A percentile compares a stretch with the other conserved stretches of the same genome.
These are phyloP conservation scores for Phytophthora sansomeana DNA, from an alignment of 352 stramenopile species.

Conservation along the genomic window DNA sequence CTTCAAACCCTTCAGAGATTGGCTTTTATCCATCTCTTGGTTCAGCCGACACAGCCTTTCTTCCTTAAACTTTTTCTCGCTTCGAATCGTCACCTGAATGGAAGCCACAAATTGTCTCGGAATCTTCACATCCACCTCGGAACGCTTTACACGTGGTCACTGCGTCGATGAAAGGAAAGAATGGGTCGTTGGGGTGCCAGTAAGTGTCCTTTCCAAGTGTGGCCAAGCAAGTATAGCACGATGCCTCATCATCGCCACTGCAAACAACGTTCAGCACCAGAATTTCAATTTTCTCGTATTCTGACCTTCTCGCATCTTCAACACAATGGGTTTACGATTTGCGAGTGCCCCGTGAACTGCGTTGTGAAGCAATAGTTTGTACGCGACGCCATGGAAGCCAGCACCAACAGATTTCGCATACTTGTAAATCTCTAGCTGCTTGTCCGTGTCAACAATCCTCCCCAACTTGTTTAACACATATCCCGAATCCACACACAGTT, in stretches of 20 bases:
- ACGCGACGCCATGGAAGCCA: constrained; percentile 17
- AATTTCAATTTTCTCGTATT: constrained; percentile 31
- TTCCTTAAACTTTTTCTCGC: no score
- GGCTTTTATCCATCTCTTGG: no score
- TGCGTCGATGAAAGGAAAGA: no score
- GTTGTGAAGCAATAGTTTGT: constrained; percentile 24
- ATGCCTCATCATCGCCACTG: constrained; percentile 15
- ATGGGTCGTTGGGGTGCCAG: constrained; percentile 23
- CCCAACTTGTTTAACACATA: constrained; percentile 26
- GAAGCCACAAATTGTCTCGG: no score
- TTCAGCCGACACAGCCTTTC: no score
- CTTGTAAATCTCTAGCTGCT: constrained; percentile 24
- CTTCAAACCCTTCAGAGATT: no score
- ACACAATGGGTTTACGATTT: constrained; percentile 22
- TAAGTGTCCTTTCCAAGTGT: constrained; percentile 24
- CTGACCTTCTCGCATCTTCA: constrained; percentile 29
- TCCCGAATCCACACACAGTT: constrained; percentile 24
- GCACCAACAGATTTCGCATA: constrained; percentile 31
- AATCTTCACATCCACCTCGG: no score
- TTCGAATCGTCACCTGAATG: no score
- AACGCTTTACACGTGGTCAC: no score
- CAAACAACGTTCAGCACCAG: constrained; percentile 10
- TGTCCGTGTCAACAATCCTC: constrained; percentile 20
- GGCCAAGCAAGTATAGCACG: constrained; percentile 20
- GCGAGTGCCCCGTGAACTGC: constrained; percentile 17